Base-by-base conservation (phyloP, 2,329 filamentous ascomycete genomes). In the Geosmithia flava region DNA sequence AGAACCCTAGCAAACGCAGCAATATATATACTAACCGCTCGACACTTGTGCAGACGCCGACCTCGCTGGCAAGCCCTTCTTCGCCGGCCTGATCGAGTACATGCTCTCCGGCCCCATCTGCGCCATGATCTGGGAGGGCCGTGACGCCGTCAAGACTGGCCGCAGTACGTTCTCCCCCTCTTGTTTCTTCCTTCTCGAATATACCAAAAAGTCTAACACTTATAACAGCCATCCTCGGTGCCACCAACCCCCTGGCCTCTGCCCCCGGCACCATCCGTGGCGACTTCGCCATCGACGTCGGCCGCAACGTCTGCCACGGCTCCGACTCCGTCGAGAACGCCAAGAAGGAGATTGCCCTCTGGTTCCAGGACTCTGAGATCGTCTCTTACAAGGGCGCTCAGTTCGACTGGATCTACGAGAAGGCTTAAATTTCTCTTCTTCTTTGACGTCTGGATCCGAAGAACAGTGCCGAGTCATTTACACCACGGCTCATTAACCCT, bases 111-210 rank as follows among this genome's bases (percentile, higher is more conserved):
- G 93, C 69, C 93, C 93, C 69, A 91, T 98, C 76, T 85, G 80
- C 78, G 93, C 93, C 77, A 98, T 97, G 91, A 85, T 98, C 74
- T 98, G 93, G 93, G 90, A 98, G 75, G 93, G 93, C 68, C 87
- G 86, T 80, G 90, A 98, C 66, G 93, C 84, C 71, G 90, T 96
- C 81, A 97, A 97, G 87, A 96, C 90, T 60, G 93, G 93, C 72
- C 91, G 93, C 68, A 68, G 83, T 87, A 81, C 59, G 81, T 75
- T 1, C 27, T 11, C 43, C 43, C 10, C 11, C 29, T 17, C 8
- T n/a, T 3, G 7, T 17, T n/a, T 27, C 33, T 27, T 13, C 33
- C 33, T 13, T 11, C 33, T 37, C 13, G 33, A 27, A 5, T 27
- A 27, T 8, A 27, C 41, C 7, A 42, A n/a, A 7, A n/a, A 46